Evolutionary conservation across 495 filamentous ascomycete species (phyloP).

Genomic region (Aspergillus ostianus): DNA sequence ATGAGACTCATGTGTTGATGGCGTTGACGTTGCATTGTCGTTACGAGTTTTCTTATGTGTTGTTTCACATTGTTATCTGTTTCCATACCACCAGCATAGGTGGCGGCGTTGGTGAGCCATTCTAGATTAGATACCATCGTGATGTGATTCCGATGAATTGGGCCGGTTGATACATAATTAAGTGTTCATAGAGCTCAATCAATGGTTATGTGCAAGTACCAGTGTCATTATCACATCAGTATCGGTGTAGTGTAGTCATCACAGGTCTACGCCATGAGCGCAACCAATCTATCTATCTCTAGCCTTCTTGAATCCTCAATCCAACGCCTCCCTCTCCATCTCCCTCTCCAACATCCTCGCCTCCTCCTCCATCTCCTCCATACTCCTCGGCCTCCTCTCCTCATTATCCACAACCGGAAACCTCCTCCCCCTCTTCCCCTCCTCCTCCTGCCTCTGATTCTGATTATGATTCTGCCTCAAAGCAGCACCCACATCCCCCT

Average conservation of each 20-base stretch:
- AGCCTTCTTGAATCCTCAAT: constrained; percentile 8
- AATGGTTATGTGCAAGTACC: not conserved
- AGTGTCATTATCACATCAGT: not conserved
- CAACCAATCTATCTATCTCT: constrained; percentile 9
- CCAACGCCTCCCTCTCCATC: constrained; percentile 41
- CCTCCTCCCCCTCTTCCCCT: constrained; percentile 23
- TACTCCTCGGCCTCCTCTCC: constrained; percentile 62
- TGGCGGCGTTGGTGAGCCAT: not conserved
- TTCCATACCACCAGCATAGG: not conserved
- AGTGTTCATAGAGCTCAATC: not conserved
- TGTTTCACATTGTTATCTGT: constrained; percentile 1
- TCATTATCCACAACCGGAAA: constrained; percentile 66
- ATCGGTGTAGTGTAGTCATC: not conserved
- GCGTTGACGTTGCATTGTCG: constrained; percentile 5
- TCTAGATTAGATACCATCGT: not conserved
- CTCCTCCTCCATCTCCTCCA: constrained; percentile 79
- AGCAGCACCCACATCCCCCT: constrained; percentile 70
- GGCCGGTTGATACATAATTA: not conserved
- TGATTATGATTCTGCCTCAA: constrained; percentile 21
- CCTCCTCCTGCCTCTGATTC: constrained; percentile 12
- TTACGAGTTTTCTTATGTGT: not conserved
- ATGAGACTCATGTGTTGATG: constrained; percentile 5
- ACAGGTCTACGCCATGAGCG: not conserved
- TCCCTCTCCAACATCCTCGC: constrained; percentile 61
- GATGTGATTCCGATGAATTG: not conserved